Percentiles rank a stretch among this genome's conserved stretches.
phyloP scores from a whole-genome alignment of 2,329 filamentous ascomycete genomes.

The Phialophora macrospora region DNA sequence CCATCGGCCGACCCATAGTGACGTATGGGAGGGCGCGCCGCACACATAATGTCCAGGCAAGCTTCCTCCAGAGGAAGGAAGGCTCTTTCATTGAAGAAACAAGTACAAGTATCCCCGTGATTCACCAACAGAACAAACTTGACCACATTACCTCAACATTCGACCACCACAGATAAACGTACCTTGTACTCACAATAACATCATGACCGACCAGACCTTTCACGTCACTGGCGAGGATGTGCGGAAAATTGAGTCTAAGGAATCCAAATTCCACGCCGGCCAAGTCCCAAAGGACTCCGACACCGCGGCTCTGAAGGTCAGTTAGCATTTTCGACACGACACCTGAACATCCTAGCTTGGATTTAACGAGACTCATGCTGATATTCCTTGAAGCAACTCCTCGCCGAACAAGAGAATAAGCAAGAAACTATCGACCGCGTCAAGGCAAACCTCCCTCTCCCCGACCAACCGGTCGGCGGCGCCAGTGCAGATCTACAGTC shows the following conservation, averaged over 20 bases:
- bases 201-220: constrained; percentile 48
- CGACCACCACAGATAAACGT: background rate
- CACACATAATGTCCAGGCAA: background rate
- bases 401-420: constrained; percentile 57
- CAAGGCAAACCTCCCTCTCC: constrained; percentile 75
- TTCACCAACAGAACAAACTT: background rate
- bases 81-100: background rate
- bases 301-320: constrained; percentile 54
- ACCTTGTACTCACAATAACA: background rate
- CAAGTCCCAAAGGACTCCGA: constrained; percentile 52
- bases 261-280: constrained; percentile 49
- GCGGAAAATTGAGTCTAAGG: constrained; percentile 54
- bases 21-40: background rate
- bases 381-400: constrained; percentile 35
- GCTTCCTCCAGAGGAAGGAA: background rate
- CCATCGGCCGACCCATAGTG: background rate
- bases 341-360: background rate
- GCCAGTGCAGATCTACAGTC: constrained; percentile 79
- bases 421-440: constrained; percentile 68
- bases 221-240: constrained; percentile 57
- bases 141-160: background rate
- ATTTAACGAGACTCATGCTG: background rate
- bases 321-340: constrained; percentile 1
- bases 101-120: background rate
- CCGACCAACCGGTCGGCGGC: constrained; percentile 69